phyloP scores from a whole-genome alignment of 2,329 filamentous ascomycete genomes.

The Neopestalotiopsis clavispora region DNA sequence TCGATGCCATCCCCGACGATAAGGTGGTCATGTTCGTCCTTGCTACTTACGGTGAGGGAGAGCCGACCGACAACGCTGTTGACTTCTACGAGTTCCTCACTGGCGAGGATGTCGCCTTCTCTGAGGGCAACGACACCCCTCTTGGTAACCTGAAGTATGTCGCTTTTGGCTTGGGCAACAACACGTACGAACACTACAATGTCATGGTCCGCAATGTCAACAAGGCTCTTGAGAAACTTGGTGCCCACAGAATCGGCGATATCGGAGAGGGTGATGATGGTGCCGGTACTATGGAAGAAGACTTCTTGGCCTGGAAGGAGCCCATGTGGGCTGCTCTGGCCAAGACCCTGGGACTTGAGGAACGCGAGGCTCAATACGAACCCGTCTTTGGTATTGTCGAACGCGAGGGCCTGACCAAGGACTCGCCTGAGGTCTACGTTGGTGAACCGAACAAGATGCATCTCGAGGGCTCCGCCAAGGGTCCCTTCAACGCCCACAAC shows the following conservation, averaged over 20 bases:
- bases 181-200: slow-evolving; percentile 99
- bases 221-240: slow-evolving; percentile 79
- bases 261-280: slow-evolving; percentile 97
- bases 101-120: slow-evolving; percentile 81
- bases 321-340: slow-evolving; percentile 93
- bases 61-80: slow-evolving; percentile 97
- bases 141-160: slow-evolving; percentile 89
- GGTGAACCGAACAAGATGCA: slow-evolving; percentile 97
- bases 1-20: slow-evolving; percentile 84
- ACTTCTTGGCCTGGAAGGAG: slow-evolving; percentile 98
- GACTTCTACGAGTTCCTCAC: slow-evolving; percentile 98
- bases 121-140: slow-evolving; percentile 73
- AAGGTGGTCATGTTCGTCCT: slow-evolving; percentile 95
- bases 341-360: slow-evolving; percentile 85
- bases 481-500: slow-evolving; percentile 95
- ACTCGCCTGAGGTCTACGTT: slow-evolving; percentile 84
- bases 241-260: slow-evolving; percentile 81
- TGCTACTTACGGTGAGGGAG: slow-evolving; percentile 96
- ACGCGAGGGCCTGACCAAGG: slow-evolving; percentile 72
- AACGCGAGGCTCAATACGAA: slow-evolving; percentile 96
- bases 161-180: slow-evolving; percentile 95
- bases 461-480: slow-evolving; percentile 81
- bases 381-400: slow-evolving; percentile 86
- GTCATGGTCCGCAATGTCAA: slow-evolving; percentile 94
- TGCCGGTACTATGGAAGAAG: slow-evolving; percentile 99